A percentile compares a stretch with the other conserved stretches of the same genome.
Conservation (phyloP, 1,284 basidiomycete species). For the Anthracocystis walkeri region DNA sequence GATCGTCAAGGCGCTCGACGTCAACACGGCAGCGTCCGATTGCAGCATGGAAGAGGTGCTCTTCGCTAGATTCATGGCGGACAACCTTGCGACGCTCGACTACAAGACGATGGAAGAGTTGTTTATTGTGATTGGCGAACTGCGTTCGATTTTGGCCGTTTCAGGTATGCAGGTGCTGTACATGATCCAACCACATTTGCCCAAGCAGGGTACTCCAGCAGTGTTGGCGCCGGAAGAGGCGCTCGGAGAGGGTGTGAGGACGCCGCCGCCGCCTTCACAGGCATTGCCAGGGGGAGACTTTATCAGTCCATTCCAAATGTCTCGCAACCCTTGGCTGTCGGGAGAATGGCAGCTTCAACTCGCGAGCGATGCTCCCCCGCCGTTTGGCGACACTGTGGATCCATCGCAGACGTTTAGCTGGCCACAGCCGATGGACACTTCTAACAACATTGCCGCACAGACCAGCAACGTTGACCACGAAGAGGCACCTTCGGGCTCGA, state of each 20-base stretch:
- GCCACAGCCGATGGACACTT: neutral
- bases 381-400: conserved; percentile 23
- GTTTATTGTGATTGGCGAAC: conserved; percentile 82
- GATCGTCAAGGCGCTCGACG: conserved; percentile 83
- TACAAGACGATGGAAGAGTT: conserved; percentile 96
- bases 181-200: conserved; percentile 43
- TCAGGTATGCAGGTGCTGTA: conserved; percentile 80
- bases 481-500: conserved; percentile 5
- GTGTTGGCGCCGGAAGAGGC: neutral
- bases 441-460: neutral
- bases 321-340: conserved; percentile 44
- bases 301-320: conserved; percentile 33
- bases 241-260: conserved; percentile 14
- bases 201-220: conserved; percentile 26
- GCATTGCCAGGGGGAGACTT: conserved; percentile 12
- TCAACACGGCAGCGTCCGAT: conserved; percentile 72
- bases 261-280: conserved; percentile 28
- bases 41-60: conserved; percentile 69
- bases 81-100: conserved; percentile 90
- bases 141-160: conserved; percentile 84
- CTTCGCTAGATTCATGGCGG: conserved; percentile 89
- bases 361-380: conserved; percentile 16
- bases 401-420: conserved; percentile 27
- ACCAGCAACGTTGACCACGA: conserved; percentile 18
- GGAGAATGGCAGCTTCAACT: conserved; percentile 44